A percentile compares a stretch with the other conserved stretches of the same genome.
Evolutionary conservation across 257 asterid species (phyloP).

Genomic region (Rhazya stricta): DNA sequence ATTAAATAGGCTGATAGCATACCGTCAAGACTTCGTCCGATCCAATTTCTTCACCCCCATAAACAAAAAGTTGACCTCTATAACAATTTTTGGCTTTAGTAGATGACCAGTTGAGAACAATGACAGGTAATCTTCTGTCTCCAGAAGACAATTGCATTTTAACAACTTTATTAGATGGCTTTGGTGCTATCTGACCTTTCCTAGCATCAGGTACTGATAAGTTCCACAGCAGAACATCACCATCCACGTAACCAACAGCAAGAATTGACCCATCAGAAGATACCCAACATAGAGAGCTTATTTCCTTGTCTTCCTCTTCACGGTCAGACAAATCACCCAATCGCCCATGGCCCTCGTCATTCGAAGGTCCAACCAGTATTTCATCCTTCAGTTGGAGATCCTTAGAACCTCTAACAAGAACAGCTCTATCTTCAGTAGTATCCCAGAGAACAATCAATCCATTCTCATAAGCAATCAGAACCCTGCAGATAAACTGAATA

Average conservation of each 20-base stretch:
- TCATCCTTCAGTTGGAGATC: constrained; percentile 60
- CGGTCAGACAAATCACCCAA: constrained; percentile 38
- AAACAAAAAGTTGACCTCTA: constrained; percentile 79
- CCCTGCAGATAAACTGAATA: constrained; percentile 43
- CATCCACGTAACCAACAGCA: constrained; percentile 97
- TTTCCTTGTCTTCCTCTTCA: constrained; percentile 74
- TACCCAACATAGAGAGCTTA: constrained; percentile 95
- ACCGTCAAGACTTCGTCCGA: constrained; percentile 96
- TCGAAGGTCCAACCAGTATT: constrained; percentile 39
- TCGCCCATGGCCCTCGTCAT: constrained; percentile 35
- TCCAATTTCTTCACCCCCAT: constrained; percentile 93
- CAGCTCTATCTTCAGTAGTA: constrained; percentile 71
- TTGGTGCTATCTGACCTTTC: constrained; percentile 40
- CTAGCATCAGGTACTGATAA: constrained; percentile 45
- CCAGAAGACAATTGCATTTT: constrained; percentile 77
- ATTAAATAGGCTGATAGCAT: constrained; percentile 28
- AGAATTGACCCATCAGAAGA: constrained; percentile 81
- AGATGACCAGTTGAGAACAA: constrained; percentile 79
- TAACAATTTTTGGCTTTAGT: constrained; percentile 40
- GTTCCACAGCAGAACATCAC: constrained; percentile 90
- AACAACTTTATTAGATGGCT: constrained; percentile 43
- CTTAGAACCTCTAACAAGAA: constrained; percentile 60
- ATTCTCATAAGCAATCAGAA: constrained; percentile 80
- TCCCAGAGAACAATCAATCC: constrained; percentile 95
- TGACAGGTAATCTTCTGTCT: constrained; percentile 87